Evolutionary conservation across 2,329 filamentous ascomycete genomes (phyloP), one percentile per base, ranked within the genome.

Genomic region (Aspergillus aculeatus): DNA sequence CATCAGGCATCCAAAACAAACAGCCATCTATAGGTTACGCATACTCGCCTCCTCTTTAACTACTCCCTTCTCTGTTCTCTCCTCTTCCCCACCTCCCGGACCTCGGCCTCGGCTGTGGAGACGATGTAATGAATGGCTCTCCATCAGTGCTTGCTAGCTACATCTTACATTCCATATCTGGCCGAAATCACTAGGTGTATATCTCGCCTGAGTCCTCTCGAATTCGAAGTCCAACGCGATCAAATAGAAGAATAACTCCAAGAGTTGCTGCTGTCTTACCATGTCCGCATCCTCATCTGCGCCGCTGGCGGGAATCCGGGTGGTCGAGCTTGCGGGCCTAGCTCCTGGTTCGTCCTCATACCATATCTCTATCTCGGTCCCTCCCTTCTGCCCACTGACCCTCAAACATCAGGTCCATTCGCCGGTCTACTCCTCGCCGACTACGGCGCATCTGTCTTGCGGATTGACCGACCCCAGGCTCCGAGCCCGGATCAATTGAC

Each of bases 351-450:
- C 23, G 72, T 61, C 14, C 38, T 7, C 26, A 9, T 29, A 29
- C 26, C 14, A 44, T 19, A 16, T 19, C 16, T 19, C 32, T 50
- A 5, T n/a, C 32, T 19, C 12, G 10, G 21, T n/a, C 5, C 47
- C 38, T 35, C 23, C 21, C 10, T 14, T n/a, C 21, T 23, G 19
- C n/a, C 31, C 26, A 29, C 47, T 57, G 35, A 58, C 38, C 7
- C 31, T 19, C 32, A 32, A n/a, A 23, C 9, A 47, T 5, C 64
- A 93, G 92, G 89, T 26, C 93, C 93, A 48, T 97, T 95, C 74
- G 89, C 92, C 53, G 92, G 92, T 68, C 85, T 97, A 71, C 85
- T 96, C 54, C 88, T 97, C 62, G 89, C 93, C 68, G 93, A 97
- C 77, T 91, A 92, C 65, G 94, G 94, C 70, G 94, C 94, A 56